phyloP scores from a whole-genome alignment of 371 early-diverging fungal species.

The Haplosporangium sp. region DNA sequence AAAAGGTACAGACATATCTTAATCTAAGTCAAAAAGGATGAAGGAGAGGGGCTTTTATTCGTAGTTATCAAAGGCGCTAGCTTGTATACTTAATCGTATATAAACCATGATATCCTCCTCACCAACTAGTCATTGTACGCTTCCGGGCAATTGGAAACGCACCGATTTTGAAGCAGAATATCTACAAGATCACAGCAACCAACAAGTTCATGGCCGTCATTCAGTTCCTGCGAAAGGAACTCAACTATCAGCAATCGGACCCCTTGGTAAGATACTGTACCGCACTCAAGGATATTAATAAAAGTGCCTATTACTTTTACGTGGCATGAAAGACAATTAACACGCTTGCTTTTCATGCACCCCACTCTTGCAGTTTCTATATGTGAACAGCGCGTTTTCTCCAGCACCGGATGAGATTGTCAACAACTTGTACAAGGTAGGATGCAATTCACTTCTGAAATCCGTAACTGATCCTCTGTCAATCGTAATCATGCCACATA shows the following conservation, averaged over 20 bases:
- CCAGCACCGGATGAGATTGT: constrained; percentile 95
- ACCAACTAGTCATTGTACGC: constrained; percentile 80
- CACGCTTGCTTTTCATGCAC: background rate
- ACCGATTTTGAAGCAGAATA: constrained; percentile 87
- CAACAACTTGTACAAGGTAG: constrained; percentile 82
- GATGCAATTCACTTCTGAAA: background rate
- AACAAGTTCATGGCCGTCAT: constrained; percentile 88
- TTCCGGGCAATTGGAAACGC: constrained; percentile 92
- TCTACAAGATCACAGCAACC: constrained; percentile 85
- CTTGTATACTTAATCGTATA: background rate
- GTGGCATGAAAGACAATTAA: background rate
- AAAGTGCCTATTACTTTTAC: background rate
- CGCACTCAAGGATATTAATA: background rate
- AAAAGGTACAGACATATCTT: constrained; percentile 52
- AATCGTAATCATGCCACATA: background rate
- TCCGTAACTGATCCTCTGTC: background rate
- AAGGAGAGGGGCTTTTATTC: background rate
- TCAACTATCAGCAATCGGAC: constrained; percentile 79
- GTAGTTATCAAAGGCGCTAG: no score
- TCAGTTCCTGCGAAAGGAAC: constrained; percentile 85
- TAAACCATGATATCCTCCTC: background rate
- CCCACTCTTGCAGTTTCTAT: constrained; percentile 76
- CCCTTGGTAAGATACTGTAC: constrained; percentile 69
- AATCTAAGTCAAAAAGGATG: background rate
- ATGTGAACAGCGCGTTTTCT: constrained; percentile 92